Evolutionary conservation across 768 basidiomycete species (phyloP), one percentile per base, ranked within the genome.

Genomic region (Russula sp.): DNA sequence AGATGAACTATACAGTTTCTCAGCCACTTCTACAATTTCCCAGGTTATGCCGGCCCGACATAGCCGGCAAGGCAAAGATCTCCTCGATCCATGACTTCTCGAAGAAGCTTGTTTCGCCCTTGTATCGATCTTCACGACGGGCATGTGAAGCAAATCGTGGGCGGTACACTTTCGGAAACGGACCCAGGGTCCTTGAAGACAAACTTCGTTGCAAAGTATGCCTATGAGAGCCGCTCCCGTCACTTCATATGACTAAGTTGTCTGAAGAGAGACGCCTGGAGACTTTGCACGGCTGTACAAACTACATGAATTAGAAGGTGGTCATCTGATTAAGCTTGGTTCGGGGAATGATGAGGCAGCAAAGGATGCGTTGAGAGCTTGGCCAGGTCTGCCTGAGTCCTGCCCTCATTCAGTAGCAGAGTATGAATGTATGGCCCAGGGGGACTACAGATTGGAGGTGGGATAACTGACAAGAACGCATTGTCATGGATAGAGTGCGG

Each of bases 101-200:
- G 69, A 29, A 69, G 67, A 56, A 83, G 80, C 68, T 72, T 80
- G 51, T 96, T 97, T 76, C 80, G 88, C 59, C 97, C 97, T 20
- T 99, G 97, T 72, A 98, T 99, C 68, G 97, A 99, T 74, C 82
- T 99, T 16, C 97, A 99, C 75, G 82, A 87, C 61, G 97, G 97
- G 6, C 80, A 93, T 69, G 97, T 99, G 60, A 98, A 98, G 75
- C 97, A 99, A 75, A 98, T 99, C 58, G 91, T 99, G 14, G 97
- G 97, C 46, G 93, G 95, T 4, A 95, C 93, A 5, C 80, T 99
- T 35, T 90, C 88, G 20, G 88, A 92, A 54, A 67, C 73, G 25
- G 71, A 81, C 38, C 82, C 88, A 7, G 75, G 78, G 25, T 71
- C 70, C 43, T 78, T 97, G 66, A 83, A 81, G 72, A 95, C 92